Evolutionary conservation across 192 early-diverging fungal species (phyloP).

Genomic region (Coemansia reversa): DNA sequence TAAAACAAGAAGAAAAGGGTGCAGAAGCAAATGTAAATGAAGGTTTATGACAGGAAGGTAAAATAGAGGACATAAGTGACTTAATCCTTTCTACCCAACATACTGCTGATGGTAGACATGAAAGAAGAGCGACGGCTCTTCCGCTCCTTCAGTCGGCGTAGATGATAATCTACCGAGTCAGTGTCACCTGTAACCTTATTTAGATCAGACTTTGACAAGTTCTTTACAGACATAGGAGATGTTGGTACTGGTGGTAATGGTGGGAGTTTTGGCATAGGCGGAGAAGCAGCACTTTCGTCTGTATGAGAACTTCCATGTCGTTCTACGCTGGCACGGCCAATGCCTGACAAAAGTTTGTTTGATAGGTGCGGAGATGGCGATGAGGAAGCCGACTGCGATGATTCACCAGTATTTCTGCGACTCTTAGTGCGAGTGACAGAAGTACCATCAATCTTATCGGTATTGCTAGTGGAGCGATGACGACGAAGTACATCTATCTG

Average conservation of each 20-base stretch:
- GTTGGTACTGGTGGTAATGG: conserved; percentile 14
- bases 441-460: conserved; percentile 1
- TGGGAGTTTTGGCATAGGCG: conserved; percentile 42
- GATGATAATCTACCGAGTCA: conserved; percentile 47
- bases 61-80: background rate
- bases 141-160: conserved; percentile 28
- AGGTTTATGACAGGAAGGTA: too few species aligned
- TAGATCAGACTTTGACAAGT: background rate
- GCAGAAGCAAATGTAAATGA: too few species aligned
- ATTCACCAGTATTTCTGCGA: conserved; percentile 15
- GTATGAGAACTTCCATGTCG: conserved; percentile 4
- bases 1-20: too few species aligned
- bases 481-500: background rate
- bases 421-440: conserved; percentile 15
- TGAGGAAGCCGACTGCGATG: conserved; percentile 9
- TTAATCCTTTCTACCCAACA: conserved; percentile 49
- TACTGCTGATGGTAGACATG: conserved; percentile 49
- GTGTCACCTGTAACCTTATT: conserved; percentile 22
- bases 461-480: background rate
- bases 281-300: conserved; percentile 17
- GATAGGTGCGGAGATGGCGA: conserved; percentile 2
- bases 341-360: conserved; percentile 10
- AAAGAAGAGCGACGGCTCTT: conserved; percentile 50
- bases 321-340: conserved; percentile 7
- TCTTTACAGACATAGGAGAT: conserved; percentile 13